A percentile compares a stretch with the other conserved stretches of the same genome.
Conservation (phyloP, 2,329 filamentous ascomycete genomes). For the Talaromyces sp. region DNA sequence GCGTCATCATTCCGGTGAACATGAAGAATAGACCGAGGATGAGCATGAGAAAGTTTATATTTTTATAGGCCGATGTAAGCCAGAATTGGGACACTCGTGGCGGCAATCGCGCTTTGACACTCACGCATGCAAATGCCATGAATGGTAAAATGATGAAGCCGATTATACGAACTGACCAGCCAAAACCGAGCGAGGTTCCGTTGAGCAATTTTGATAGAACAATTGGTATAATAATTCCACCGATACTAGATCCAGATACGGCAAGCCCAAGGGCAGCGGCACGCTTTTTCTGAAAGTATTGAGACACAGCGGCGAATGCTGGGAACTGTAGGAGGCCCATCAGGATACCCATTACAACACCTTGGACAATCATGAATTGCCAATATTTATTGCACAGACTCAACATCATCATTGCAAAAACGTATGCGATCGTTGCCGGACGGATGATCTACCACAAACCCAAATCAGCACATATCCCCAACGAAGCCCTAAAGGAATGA, state of each 20-base stretch:
- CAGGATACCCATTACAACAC: constrained; percentile 35
- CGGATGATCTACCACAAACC: constrained; percentile 42
- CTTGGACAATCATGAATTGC: constrained; percentile 51
- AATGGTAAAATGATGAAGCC: constrained; percentile 52
- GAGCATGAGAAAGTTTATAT: constrained; percentile 24
- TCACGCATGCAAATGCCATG: constrained; percentile 40
- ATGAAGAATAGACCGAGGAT: constrained; percentile 27
- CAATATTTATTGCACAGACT: constrained; percentile 50
- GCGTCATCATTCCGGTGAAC: constrained; percentile 30
- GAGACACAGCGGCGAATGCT: constrained; percentile 46
- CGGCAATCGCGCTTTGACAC: constrained; percentile 25
- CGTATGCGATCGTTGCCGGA: constrained; percentile 18
- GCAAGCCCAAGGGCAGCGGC: constrained; percentile 48
- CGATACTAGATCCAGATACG: constrained; percentile 49
- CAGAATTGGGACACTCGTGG: constrained; percentile 28
- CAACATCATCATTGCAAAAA: constrained; percentile 26
- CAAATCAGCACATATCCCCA: neutral
- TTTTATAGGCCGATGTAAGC: constrained; percentile 25
- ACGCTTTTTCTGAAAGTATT: constrained; percentile 50
- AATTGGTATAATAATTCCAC: constrained; percentile 53
- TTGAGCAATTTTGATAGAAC: constrained; percentile 50
- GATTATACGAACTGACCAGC: constrained; percentile 53
- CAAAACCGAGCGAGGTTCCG: constrained; percentile 43
- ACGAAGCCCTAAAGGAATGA: neutral
- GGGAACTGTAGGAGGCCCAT: constrained; percentile 47